Percentiles rank a stretch among this genome's conserved stretches.
Conservation (phyloP, 1,284 basidiomycete genomes). For the Malassezia restricta region DNA sequence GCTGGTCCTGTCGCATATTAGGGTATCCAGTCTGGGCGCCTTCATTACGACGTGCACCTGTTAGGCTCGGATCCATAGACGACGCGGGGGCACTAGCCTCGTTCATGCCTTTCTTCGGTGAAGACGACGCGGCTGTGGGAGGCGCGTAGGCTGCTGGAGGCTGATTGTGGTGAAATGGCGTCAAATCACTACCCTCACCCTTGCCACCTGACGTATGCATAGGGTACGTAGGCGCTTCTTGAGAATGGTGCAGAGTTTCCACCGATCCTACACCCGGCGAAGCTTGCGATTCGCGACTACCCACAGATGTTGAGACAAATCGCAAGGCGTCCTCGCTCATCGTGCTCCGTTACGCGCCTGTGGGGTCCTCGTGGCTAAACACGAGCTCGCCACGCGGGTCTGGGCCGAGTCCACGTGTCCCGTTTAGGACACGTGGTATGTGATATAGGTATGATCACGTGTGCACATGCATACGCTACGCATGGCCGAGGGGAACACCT, state of each 20-base stretch:
- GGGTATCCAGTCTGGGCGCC: conserved; percentile 9
- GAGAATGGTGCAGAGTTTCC: neutral
- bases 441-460: neutral
- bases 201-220: conserved; percentile 10
- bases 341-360: conserved; percentile 1
- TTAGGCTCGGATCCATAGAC: conserved; percentile 13
- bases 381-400: conserved; percentile 14
- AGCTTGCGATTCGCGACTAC: neutral
- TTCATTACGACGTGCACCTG: conserved; percentile 10
- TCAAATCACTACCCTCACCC: conserved; percentile 3
- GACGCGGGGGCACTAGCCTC: neutral
- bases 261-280: neutral
- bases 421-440: neutral
- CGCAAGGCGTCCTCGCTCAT: conserved; percentile 12
- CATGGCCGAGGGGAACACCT: too few species aligned
- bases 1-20: conserved; percentile 15
- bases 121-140: neutral
- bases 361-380: conserved; percentile 16
- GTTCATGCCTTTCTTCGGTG: neutral
- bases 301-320: conserved; percentile 6
- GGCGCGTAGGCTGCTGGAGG: conserved; percentile 5
- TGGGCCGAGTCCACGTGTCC: neutral
- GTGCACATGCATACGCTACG: neutral
- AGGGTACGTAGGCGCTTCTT: conserved; percentile 2
- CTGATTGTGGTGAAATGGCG: conserved; percentile 3